Percentiles rank a stretch among this genome's conserved stretches.
Evolutionary conservation across 1,284 basidiomycete species (phyloP).

Genomic region (Ganoderma boninense): DNA sequence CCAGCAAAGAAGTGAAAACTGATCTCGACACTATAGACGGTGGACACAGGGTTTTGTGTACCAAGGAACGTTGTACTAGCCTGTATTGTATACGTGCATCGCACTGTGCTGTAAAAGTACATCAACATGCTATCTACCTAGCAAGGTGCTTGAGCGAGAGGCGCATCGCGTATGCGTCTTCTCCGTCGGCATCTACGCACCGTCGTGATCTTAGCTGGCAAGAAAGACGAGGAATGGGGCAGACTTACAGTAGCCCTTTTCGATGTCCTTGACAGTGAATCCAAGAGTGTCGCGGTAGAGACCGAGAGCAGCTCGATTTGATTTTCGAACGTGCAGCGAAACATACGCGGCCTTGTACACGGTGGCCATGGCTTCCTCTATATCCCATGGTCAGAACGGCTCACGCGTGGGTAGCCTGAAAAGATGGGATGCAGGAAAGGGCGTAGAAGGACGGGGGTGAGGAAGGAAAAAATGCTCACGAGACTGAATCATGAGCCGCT

Average conservation of each 20-base stretch:
- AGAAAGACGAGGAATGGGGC: neutral
- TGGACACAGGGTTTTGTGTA: neutral
- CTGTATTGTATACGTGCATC: constrained; percentile 24
- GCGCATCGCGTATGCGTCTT: constrained; percentile 92
- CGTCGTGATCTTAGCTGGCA: neutral
- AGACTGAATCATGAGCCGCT: constrained; percentile 87
- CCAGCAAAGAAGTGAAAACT: constrained; percentile 10
- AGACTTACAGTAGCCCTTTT: constrained; percentile 84
- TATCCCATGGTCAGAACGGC: neutral
- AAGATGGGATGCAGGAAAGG: neutral
- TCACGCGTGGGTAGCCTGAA: too few relatives aligned
- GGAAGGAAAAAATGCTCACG: constrained; percentile 60
- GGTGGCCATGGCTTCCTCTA: constrained; percentile 89
- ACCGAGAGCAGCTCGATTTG: constrained; percentile 85
- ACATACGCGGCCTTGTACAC: constrained; percentile 82
- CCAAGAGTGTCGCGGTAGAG: constrained; percentile 88
- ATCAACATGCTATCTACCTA: constrained; percentile 30
- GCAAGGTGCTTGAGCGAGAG: constrained; percentile 59
- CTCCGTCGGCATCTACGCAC: constrained; percentile 86
- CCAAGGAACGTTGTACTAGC: constrained; percentile 23
- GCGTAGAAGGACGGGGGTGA: constrained; percentile 8
- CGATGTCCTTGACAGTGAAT: constrained; percentile 79
- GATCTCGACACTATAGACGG: neutral
- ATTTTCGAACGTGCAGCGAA: constrained; percentile 87
- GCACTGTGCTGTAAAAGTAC: constrained; percentile 22